phyloP scores from a whole-genome alignment of 768 basidiomycete genomes.

The Collybia mongolica region DNA sequence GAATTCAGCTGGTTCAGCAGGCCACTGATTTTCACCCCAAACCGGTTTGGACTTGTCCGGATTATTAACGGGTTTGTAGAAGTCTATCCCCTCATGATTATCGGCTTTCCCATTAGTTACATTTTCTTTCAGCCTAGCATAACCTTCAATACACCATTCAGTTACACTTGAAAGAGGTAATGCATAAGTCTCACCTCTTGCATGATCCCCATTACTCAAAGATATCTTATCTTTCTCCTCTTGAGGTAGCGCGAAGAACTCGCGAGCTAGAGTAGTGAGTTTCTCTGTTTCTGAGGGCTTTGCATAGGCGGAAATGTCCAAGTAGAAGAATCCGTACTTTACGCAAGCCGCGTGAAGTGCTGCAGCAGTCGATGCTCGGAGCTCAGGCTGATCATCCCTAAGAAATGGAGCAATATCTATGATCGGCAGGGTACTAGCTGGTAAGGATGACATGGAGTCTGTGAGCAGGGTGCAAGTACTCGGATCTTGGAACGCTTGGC shows the following conservation, averaged over 20 bases:
- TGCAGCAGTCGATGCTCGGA: constrained; percentile 45
- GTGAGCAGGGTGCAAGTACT: background rate
- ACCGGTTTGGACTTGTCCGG: constrained; percentile 71
- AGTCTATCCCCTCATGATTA: constrained; percentile 83
- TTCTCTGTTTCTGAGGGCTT: constrained; percentile 61
- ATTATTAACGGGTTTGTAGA: constrained; percentile 70
- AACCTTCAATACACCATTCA: constrained; percentile 48
- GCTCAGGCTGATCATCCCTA: constrained; percentile 29
- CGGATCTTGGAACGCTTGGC: background rate
- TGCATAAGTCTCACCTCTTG: constrained; percentile 54
- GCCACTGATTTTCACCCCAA: constrained; percentile 91
- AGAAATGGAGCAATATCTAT: constrained; percentile 73
- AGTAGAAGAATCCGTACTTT: constrained; percentile 88
- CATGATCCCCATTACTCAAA: constrained; percentile 65
- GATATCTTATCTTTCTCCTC: constrained; percentile 79
- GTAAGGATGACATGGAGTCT: constrained; percentile 9
- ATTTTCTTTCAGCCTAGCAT: constrained; percentile 78
- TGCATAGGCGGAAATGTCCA: constrained; percentile 64
- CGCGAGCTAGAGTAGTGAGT: constrained; percentile 58
- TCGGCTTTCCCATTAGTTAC: constrained; percentile 84
- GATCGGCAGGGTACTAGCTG: constrained; percentile 51
- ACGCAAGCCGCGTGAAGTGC: constrained; percentile 74
- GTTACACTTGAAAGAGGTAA: background rate
- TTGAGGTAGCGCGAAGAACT: constrained; percentile 73
- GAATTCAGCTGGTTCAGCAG: constrained; percentile 50